Conservation (phyloP, 2,329 filamentous ascomycete genomes). For the Ophiocordyceps camponoti-leonardi region DNA sequence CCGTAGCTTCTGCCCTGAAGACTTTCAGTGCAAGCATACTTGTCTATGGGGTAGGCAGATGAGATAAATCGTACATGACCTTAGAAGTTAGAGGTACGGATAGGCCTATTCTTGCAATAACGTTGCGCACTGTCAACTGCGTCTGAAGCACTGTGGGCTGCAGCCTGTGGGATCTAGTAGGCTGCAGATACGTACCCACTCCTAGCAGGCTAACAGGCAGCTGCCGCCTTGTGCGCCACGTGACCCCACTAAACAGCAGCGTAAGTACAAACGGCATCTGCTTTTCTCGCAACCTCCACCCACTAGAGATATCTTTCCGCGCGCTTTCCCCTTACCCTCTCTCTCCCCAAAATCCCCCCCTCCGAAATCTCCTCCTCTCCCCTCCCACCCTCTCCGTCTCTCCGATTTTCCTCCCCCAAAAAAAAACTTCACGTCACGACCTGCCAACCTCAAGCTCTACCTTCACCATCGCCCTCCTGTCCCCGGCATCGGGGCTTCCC, state of each 20-base stretch:
- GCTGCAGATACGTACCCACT: too few relatives aligned
- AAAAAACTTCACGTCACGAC: not conserved
- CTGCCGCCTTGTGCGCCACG: not conserved
- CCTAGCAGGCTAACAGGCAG: not conserved
- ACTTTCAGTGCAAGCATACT: too few relatives aligned
- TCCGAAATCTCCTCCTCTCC: not conserved
- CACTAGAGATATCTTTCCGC: not conserved
- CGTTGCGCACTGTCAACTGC: too few relatives aligned
- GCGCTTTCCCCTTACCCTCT: not conserved
- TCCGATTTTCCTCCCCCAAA: not conserved
- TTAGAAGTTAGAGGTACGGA: too few relatives aligned
- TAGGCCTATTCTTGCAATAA: too few relatives aligned
- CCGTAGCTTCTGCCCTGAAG: too few relatives aligned
- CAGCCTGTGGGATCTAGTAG: too few relatives aligned
- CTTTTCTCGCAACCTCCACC: not conserved
- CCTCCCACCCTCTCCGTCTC: not conserved
- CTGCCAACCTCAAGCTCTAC: too few relatives aligned
- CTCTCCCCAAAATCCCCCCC: not conserved
- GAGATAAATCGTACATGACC: too few relatives aligned
- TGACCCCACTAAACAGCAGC: not conserved
- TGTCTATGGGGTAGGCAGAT: too few relatives aligned
- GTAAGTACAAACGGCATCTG: not conserved
- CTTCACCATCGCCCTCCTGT: not conserved
- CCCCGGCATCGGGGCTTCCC: not conserved
- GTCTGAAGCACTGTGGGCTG: too few relatives aligned